phyloP scores from a whole-genome alignment of 176 grass and related monocot species.

The Carex myosuroides region DNA sequence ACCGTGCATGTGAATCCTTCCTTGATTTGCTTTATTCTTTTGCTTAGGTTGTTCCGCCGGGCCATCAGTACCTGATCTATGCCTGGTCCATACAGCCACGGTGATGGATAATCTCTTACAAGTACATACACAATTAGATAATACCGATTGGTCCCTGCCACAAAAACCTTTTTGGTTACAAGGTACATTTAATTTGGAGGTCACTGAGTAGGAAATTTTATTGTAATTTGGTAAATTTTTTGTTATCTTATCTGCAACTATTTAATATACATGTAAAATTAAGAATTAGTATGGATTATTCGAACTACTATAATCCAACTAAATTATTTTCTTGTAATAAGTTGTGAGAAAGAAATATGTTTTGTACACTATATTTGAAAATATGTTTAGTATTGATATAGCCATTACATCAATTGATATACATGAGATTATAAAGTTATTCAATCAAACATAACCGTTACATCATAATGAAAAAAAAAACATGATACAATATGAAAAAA shows the following conservation, averaged over 20 bases:
- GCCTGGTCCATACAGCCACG: not conserved
- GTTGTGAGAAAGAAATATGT: not conserved
- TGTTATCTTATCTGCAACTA: no score
- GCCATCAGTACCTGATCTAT: not conserved
- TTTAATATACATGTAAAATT: not conserved
- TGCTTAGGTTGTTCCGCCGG: constrained; percentile 12
- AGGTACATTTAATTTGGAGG: not conserved
- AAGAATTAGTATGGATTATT: not conserved
- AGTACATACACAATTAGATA: not conserved
- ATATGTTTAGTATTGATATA: not conserved
- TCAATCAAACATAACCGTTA: not conserved
- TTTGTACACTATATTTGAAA: not conserved
- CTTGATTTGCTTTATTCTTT: not conserved
- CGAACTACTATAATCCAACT: not conserved
- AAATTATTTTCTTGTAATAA: not conserved
- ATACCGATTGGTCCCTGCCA: not conserved
- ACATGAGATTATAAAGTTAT: not conserved
- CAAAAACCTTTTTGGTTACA: not conserved
- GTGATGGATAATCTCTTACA: not conserved
- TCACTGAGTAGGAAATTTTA: not conserved
- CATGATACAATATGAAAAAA: not conserved
- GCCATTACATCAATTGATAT: not conserved
- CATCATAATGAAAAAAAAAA: not conserved
- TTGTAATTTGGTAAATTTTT: not conserved
- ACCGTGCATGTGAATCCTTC: not conserved